Percentiles rank a stretch among this genome's conserved stretches.
phyloP scores from a whole-genome alignment of 2,329 filamentous ascomycete species.

The Colletotrichum sp. region DNA sequence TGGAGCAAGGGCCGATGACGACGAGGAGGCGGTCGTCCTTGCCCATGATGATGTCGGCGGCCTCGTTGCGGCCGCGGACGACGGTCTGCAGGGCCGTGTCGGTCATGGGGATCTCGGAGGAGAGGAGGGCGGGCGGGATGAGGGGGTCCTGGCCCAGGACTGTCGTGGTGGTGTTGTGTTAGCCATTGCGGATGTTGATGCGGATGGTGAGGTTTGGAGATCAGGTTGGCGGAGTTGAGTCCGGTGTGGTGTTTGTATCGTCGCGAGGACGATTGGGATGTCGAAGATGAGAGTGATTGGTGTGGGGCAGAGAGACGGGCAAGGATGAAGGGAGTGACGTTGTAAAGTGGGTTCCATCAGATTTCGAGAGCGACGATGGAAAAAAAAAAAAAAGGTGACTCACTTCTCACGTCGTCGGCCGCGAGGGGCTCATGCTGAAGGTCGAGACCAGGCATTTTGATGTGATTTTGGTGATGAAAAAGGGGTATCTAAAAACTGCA shows the following conservation, averaged over 20 bases:
- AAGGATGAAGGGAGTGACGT: slow-evolving; percentile 3
- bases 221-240: neutral
- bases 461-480: neutral
- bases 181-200: slow-evolving; percentile 21
- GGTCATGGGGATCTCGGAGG: slow-evolving; percentile 81
- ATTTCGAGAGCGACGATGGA: neutral
- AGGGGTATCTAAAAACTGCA: slow-evolving; percentile 11
- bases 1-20: slow-evolving; percentile 93
- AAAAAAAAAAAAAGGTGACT: slow-evolving; percentile 26
- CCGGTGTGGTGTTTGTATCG: neutral
- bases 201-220: neutral
- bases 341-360: neutral
- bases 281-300: neutral
- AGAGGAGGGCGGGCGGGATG: slow-evolving; percentile 86
- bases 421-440: slow-evolving; percentile 40
- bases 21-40: slow-evolving; percentile 88
- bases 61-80: slow-evolving; percentile 71
- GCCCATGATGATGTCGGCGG: slow-evolving; percentile 78
- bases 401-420: slow-evolving; percentile 51
- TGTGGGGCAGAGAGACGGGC: neutral
- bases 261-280: neutral
- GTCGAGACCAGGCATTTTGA: slow-evolving; percentile 46
- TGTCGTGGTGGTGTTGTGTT: slow-evolving; percentile 42
- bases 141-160: slow-evolving; percentile 94
- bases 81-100: slow-evolving; percentile 69